Evolutionary conservation across 768 basidiomycete genomes (phyloP).

Genomic region (Leccinum disarticulatum): DNA sequence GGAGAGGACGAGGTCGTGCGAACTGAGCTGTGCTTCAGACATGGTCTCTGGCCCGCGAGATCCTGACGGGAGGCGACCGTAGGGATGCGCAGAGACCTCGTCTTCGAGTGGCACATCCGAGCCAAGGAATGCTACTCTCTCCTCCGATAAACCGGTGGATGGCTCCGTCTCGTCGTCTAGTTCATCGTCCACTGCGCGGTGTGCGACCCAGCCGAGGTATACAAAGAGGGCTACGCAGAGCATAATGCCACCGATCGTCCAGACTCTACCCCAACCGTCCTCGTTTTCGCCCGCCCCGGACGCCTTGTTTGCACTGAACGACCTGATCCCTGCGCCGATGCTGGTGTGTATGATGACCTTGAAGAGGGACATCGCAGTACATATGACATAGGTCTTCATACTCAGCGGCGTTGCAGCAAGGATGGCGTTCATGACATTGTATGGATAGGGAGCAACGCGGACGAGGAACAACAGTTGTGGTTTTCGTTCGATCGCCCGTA

Average conservation of each 20-base stretch:
- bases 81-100: slow-evolving; percentile 19
- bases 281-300: slow-evolving; percentile 35
- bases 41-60: slow-evolving; percentile 34
- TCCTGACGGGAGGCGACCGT: slow-evolving; percentile 18
- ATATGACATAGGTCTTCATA: slow-evolving; percentile 71
- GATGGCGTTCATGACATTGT: slow-evolving; percentile 94
- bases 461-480: slow-evolving; percentile 90
- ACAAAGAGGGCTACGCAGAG: slow-evolving; percentile 75
- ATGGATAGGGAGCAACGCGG: slow-evolving; percentile 87
- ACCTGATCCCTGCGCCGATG: slow-evolving; percentile 81
- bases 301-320: slow-evolving; percentile 60
- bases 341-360: slow-evolving; percentile 91
- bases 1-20: slow-evolving; percentile 17
- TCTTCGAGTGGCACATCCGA: slow-evolving; percentile 28
- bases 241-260: slow-evolving; percentile 65
- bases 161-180: slow-evolving; percentile 43
- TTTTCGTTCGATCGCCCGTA: slow-evolving; percentile 83
- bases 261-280: slow-evolving; percentile 52
- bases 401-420: slow-evolving; percentile 83
- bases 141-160: slow-evolving; percentile 40
- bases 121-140: slow-evolving; percentile 53
- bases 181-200: slow-evolving; percentile 61
- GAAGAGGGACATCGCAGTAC: slow-evolving; percentile 82
- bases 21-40: slow-evolving; percentile 46
- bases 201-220: slow-evolving; percentile 80